Percentiles rank a stretch among this genome's conserved stretches.
phyloP scores from a whole-genome alignment of 441 rosid species.

The Macaranga tanarius region DNA sequence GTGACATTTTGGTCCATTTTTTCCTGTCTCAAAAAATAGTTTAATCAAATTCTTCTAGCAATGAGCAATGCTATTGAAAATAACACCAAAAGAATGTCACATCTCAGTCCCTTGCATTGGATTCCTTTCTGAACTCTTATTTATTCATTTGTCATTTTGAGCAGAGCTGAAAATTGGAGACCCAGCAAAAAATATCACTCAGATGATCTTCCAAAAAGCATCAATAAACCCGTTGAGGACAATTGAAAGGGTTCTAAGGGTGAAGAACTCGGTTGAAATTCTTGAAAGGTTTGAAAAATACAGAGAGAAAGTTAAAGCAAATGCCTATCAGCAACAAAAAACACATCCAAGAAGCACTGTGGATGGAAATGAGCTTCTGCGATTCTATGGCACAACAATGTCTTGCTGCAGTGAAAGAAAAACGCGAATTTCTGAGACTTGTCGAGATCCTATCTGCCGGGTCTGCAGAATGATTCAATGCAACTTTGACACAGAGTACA shows the following conservation, averaged over 20 bases:
- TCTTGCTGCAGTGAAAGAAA: conserved; percentile 35
- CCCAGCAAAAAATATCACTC: conserved; percentile 46
- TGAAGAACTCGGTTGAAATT: conserved; percentile 39
- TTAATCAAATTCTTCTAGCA: too few relatives aligned
- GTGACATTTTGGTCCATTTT: too few relatives aligned
- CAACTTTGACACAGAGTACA: conserved; percentile 36
- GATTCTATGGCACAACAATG: conserved; percentile 49
- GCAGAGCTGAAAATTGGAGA: conserved; percentile 43
- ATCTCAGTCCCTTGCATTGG: not conserved
- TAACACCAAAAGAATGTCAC: not conserved
- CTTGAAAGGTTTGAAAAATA: conserved; percentile 43
- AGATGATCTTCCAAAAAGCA: conserved; percentile 46
- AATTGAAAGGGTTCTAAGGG: conserved; percentile 43
- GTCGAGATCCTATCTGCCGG: conserved; percentile 36
- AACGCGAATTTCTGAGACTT: conserved; percentile 28
- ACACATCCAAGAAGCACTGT: conserved; percentile 44
- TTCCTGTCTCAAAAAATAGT: too few relatives aligned
- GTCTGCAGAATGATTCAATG: conserved; percentile 40
- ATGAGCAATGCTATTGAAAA: too few relatives aligned
- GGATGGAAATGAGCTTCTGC: conserved; percentile 52
- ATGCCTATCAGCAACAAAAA: conserved; percentile 26
- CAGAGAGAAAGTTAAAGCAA: conserved; percentile 42
- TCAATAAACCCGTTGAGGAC: conserved; percentile 35
- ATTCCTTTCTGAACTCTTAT: not conserved
- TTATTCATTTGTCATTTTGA: not conserved